Conservation (phyloP, 805 yeast species). For the Jamesozyma jinghongensis region DNA sequence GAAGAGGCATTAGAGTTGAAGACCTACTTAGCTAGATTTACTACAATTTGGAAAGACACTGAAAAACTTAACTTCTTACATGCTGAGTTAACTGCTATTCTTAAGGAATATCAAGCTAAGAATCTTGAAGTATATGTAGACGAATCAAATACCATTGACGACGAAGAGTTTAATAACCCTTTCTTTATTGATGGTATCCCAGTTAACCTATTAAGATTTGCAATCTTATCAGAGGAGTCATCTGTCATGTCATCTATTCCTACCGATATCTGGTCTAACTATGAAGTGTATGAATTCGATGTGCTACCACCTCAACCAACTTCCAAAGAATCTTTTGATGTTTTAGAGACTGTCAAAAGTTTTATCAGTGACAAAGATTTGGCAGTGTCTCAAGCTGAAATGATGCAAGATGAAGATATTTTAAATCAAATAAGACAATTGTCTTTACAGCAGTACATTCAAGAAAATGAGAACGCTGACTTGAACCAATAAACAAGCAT, state of each 20-base stretch:
- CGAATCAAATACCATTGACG: background rate
- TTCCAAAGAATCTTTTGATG: slow-evolving; percentile 28
- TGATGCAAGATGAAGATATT: slow-evolving; percentile 28
- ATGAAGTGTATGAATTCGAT: slow-evolving; percentile 62
- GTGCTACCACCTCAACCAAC: slow-evolving; percentile 54
- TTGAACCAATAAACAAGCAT: background rate
- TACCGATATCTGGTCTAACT: slow-evolving; percentile 45
- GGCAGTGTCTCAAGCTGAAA: slow-evolving; percentile 16
- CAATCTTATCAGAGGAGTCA: slow-evolving; percentile 61
- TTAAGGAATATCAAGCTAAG: slow-evolving; percentile 11
- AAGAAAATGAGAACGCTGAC: slow-evolving; percentile 14
- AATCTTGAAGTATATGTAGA: slow-evolving; percentile 1
- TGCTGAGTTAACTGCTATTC: slow-evolving; percentile 31
- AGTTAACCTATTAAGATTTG: slow-evolving; percentile 54
- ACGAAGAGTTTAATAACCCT: slow-evolving; percentile 8
- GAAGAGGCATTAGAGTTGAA: slow-evolving; percentile 36
- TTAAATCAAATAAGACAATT: slow-evolving; percentile 26
- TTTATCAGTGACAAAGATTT: slow-evolving; percentile 29
- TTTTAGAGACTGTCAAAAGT: slow-evolving; percentile 28
- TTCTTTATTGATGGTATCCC: slow-evolving; percentile 37
- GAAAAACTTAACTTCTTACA: slow-evolving; percentile 40
- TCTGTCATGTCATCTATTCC: slow-evolving; percentile 66
- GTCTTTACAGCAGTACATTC: slow-evolving; percentile 26
- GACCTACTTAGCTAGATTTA: slow-evolving; percentile 51
- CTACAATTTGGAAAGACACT: slow-evolving; percentile 44